These are phyloP conservation scores for Rubia yunnanensis DNA, from an alignment of 257 asterid genomes.

Conservation along the genomic window DNA sequence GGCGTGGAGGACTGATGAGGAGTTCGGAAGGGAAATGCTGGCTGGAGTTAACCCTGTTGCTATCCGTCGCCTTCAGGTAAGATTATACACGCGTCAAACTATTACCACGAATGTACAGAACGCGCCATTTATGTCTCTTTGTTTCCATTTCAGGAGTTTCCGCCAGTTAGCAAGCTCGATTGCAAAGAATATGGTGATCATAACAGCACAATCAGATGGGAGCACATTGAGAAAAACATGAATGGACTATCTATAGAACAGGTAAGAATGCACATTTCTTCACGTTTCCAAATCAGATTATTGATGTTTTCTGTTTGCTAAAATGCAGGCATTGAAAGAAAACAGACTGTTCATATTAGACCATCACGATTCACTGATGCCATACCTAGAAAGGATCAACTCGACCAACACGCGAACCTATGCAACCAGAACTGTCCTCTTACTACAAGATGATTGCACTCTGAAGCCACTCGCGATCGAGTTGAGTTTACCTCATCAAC, in stretches of 20 bases:
- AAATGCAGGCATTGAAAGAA: conserved; percentile 43
- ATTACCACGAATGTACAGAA: neutral
- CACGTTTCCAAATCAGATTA: neutral
- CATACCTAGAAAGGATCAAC: conserved; percentile 68
- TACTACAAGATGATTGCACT: conserved; percentile 66
- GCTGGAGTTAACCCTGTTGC: conserved; percentile 93
- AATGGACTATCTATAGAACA: conserved; percentile 53
- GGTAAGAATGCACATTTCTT: too few species aligned
- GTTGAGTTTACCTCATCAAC: conserved; percentile 67
- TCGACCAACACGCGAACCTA: conserved; percentile 59
- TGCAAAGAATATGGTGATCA: conserved; percentile 49
- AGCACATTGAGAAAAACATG: conserved; percentile 55
- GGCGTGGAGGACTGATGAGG: conserved; percentile 96
- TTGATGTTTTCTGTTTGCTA: neutral
- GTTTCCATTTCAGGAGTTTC: conserved; percentile 51
- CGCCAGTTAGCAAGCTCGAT: conserved; percentile 67
- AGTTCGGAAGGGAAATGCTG: conserved; percentile 87
- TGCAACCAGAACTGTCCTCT: conserved; percentile 73
- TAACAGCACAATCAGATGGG: conserved; percentile 47
- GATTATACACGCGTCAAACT: neutral
- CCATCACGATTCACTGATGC: conserved; percentile 79
- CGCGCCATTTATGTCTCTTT: conserved; percentile 2
- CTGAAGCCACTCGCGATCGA: conserved; percentile 88
- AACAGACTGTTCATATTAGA: conserved; percentile 64
- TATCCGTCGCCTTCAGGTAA: conserved; percentile 59